These are phyloP conservation scores for Podaxis sp. DNA, from an alignment of 768 basidiomycete genomes.

Conservation along the genomic window DNA sequence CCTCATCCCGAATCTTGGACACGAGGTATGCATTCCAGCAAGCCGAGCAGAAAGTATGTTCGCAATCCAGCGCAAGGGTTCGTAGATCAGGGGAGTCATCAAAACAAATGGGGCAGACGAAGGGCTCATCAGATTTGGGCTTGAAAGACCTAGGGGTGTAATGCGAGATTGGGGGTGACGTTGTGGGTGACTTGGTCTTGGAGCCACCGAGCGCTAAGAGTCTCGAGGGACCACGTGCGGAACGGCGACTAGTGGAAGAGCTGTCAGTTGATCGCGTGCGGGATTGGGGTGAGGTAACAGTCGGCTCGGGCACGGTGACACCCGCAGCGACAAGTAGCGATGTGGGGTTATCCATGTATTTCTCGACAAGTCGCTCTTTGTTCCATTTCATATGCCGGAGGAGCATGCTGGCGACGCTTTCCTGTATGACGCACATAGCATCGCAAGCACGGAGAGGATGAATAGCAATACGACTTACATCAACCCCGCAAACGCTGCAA, in stretches of 20 bases:
- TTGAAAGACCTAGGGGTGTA: constrained; percentile 25
- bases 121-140: constrained; percentile 40
- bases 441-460: constrained; percentile 3
- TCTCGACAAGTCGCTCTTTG: constrained; percentile 92
- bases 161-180: constrained; percentile 14
- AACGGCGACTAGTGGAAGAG: constrained; percentile 24
- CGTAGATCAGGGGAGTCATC: constrained; percentile 59
- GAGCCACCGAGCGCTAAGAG: constrained; percentile 29
- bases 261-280: constrained; percentile 25
- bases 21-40: constrained; percentile 83
- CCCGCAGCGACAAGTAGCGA: constrained; percentile 74
- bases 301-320: constrained; percentile 39
- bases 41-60: constrained; percentile 75
- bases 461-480: constrained; percentile 52
- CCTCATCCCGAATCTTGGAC: constrained; percentile 81
- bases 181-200: constrained; percentile 24
- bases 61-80: constrained; percentile 73
- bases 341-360: constrained; percentile 91
- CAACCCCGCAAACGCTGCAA: constrained; percentile 80
- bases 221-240: constrained; percentile 33
- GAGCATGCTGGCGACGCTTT: constrained; percentile 67
- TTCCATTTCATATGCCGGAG: constrained; percentile 90
- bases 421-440: constrained; percentile 31
- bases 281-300: constrained; percentile 24
- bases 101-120: constrained; percentile 93